Percentiles rank a stretch among this genome's conserved stretches.
These are phyloP conservation scores for Backusella psychrophila DNA, from an alignment of 192 early-diverging fungal genomes.

Conservation along the genomic window DNA sequence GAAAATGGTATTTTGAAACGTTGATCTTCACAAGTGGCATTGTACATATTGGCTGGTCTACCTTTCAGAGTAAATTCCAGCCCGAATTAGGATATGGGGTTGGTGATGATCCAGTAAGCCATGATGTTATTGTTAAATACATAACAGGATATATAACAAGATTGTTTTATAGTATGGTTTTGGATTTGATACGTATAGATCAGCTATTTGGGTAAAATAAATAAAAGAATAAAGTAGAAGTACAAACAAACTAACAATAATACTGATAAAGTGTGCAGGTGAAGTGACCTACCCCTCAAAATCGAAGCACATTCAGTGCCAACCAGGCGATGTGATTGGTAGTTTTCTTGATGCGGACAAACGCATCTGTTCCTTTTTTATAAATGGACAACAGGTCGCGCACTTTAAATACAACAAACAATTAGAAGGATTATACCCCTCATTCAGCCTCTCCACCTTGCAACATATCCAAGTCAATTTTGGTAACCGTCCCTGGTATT, in stretches of 20 bases:
- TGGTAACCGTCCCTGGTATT: constrained; percentile 50
- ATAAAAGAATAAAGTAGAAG: background rate
- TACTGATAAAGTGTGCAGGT: constrained; percentile 17
- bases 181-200: constrained; percentile 70
- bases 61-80: constrained; percentile 53
- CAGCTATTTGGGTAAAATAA: constrained; percentile 65
- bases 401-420: background rate
- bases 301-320: constrained; percentile 50
- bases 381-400: constrained; percentile 65
- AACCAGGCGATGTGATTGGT: constrained; percentile 48
- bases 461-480: constrained; percentile 71
- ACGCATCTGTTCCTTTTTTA: constrained; percentile 55
- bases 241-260: constrained; percentile 16
- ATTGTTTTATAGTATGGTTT: constrained; percentile 54
- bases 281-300: constrained; percentile 32
- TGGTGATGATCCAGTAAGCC: constrained; percentile 56
- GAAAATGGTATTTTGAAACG: constrained; percentile 74
- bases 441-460: constrained; percentile 65
- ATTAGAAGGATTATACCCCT: constrained; percentile 56
- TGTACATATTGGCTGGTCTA: constrained; percentile 81
- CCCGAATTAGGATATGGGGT: constrained; percentile 77
- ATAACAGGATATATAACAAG: background rate
- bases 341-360: constrained; percentile 61
- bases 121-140: background rate
- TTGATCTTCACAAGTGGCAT: constrained; percentile 64